Conservation (phyloP, 106 monocot genomes). For the Agapanthus africanus region DNA sequence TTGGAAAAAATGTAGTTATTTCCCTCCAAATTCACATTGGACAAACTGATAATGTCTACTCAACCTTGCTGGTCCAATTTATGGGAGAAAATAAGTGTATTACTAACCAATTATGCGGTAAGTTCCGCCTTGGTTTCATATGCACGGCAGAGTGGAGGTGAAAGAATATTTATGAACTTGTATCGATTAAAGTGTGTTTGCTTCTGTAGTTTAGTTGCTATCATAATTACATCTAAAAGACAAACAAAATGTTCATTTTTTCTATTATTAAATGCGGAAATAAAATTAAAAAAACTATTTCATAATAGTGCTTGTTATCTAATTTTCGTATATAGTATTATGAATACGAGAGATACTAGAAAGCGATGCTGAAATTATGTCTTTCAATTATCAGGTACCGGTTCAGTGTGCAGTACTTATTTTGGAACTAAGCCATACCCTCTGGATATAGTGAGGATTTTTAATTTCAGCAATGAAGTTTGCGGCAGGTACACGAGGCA, state of each 20-base stretch:
- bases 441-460: constrained; percentile 57
- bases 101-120: not conserved
- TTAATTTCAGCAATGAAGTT: constrained; percentile 52
- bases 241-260: not conserved
- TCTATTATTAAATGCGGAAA: not conserved
- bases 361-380: not conserved
- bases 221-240: not conserved
- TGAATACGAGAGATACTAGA: not conserved
- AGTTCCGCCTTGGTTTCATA: not conserved
- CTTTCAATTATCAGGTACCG: constrained; percentile 40
- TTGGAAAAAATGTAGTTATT: not conserved
- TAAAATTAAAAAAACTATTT: constrained; percentile 1
- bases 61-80: not conserved
- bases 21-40: not conserved
- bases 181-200: not conserved
- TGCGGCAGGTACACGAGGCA: constrained; percentile 31
- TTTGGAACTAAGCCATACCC: constrained; percentile 30
- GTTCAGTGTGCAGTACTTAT: constrained; percentile 53
- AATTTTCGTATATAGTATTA: not conserved
- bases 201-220: not conserved
- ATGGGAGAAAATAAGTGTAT: no score
- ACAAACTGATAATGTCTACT: not conserved
- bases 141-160: not conserved
- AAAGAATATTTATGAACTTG: constrained; percentile 2
- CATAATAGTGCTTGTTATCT: not conserved